phyloP scores from a whole-genome alignment of 768 basidiomycete species.

The Boletellus sp. region DNA sequence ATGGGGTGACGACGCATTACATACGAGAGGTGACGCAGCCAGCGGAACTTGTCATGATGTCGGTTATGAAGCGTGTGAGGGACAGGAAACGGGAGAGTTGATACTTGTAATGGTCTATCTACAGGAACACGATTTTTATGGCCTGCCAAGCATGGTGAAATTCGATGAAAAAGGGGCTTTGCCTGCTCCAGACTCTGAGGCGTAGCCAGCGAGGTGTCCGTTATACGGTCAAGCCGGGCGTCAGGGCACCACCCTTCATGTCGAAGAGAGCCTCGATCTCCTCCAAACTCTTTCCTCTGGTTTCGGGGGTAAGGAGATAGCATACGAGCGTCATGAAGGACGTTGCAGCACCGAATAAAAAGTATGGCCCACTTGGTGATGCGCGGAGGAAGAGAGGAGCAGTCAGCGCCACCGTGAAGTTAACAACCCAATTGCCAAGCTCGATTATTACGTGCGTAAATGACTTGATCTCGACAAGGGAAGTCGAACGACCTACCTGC shows the following conservation, averaged over 20 bases:
- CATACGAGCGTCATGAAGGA: constrained; percentile 38
- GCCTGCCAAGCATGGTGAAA: neutral
- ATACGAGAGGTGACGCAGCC: neutral
- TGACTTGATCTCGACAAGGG: neutral
- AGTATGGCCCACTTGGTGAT: constrained; percentile 45
- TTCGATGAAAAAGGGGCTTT: too few relatives aligned
- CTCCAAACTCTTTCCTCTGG: constrained; percentile 42
- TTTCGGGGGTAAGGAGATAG: constrained; percentile 41
- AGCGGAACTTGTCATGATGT: neutral
- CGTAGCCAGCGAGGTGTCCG: neutral
- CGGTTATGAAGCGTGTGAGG: neutral
- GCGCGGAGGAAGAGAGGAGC: constrained; percentile 44
- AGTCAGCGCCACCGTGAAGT: constrained; percentile 43
- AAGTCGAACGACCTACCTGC: constrained; percentile 34
- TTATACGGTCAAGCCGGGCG: neutral
- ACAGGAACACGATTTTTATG: neutral
- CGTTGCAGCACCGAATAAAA: constrained; percentile 40
- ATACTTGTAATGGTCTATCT: neutral
- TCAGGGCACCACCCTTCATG: constrained; percentile 1
- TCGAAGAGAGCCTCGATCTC: constrained; percentile 31
- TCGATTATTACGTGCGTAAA: constrained; percentile 8
- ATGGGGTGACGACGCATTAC: neutral
- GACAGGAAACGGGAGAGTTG: neutral
- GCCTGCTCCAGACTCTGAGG: neutral
- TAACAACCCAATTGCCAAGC: constrained; percentile 32